Evolutionary conservation across 2,329 filamentous ascomycete genomes (phyloP).

Genomic region (Colletotrichum sp.): DNA sequence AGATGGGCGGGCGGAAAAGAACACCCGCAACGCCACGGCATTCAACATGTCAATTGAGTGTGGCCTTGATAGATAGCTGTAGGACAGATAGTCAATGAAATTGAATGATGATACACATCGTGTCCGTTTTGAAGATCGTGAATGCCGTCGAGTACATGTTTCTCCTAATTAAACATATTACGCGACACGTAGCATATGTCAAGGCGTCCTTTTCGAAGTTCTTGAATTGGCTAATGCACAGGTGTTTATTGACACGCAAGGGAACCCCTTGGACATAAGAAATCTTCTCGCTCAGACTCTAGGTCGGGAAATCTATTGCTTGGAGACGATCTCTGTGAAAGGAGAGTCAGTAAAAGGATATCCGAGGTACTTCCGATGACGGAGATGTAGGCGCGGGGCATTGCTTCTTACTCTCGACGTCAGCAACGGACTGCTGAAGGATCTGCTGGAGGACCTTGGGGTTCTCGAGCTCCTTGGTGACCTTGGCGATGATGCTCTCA

Average conservation of each 20-base stretch:
- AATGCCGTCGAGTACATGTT: neutral
- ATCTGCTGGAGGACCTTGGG: constrained; percentile 98
- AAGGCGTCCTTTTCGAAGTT: constrained; percentile 17
- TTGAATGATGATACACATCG: neutral
- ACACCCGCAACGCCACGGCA: neutral
- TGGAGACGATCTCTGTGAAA: constrained; percentile 63
- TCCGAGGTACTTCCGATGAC: neutral
- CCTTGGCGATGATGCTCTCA: constrained; percentile 92
- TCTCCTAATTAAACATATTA: constrained; percentile 15
- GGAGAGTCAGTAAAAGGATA: constrained; percentile 34
- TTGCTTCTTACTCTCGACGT: constrained; percentile 82
- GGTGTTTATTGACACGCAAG: constrained; percentile 61
- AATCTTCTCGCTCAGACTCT: constrained; percentile 38
- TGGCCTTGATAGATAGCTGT: neutral
- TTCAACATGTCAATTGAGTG: neutral
- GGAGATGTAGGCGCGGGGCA: neutral
- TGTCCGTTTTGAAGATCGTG: neutral
- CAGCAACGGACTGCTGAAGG: constrained; percentile 91
- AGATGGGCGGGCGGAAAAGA: neutral
- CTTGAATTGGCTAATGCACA: constrained; percentile 66
- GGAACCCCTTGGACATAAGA: constrained; percentile 51
- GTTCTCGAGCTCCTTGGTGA: constrained; percentile 98
- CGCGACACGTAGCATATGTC: neutral
- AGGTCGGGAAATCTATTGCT: constrained; percentile 59
- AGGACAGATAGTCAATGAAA: neutral